Conservation (phyloP, 1,284 basidiomycete species). For the Cryptococcus depauperatus region DNA sequence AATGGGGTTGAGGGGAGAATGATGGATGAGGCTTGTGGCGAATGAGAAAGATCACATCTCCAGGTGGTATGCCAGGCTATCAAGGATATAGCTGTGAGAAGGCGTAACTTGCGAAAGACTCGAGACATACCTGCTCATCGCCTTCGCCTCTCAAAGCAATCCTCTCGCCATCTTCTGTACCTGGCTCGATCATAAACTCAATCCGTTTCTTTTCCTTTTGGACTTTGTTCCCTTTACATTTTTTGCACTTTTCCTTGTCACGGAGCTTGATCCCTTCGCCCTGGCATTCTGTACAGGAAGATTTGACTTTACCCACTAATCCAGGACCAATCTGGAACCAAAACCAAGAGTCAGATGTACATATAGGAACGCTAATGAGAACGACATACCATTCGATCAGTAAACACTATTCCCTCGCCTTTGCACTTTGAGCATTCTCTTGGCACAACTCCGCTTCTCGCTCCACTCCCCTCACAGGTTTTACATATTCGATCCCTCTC, state of each 20-base stretch:
- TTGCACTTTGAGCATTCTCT: slow-evolving; percentile 74
- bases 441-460: slow-evolving; percentile 66
- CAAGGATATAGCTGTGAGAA: neutral
- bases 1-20: slow-evolving; percentile 47
- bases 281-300: slow-evolving; percentile 66
- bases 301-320: slow-evolving; percentile 47
- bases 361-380: neutral
- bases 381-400: slow-evolving; percentile 39
- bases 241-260: slow-evolving; percentile 92
- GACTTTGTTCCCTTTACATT: slow-evolving; percentile 82
- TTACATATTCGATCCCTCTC: slow-evolving; percentile 75
- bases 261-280: slow-evolving; percentile 71
- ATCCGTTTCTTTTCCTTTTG: slow-evolving; percentile 80
- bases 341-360: neutral
- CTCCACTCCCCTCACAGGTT: slow-evolving; percentile 78
- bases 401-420: slow-evolving; percentile 52
- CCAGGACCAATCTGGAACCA: slow-evolving; percentile 35
- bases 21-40: slow-evolving; percentile 60
- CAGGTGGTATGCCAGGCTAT: slow-evolving; percentile 70
- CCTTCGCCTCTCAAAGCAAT: slow-evolving; percentile 84
- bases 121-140: slow-evolving; percentile 64
- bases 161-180: slow-evolving; percentile 75
- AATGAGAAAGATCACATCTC: slow-evolving; percentile 81
- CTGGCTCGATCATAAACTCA: slow-evolving; percentile 76
- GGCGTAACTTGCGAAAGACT: neutral